Conservation (phyloP, 1,284 basidiomycete genomes). For the Puccinia sorghi region DNA sequence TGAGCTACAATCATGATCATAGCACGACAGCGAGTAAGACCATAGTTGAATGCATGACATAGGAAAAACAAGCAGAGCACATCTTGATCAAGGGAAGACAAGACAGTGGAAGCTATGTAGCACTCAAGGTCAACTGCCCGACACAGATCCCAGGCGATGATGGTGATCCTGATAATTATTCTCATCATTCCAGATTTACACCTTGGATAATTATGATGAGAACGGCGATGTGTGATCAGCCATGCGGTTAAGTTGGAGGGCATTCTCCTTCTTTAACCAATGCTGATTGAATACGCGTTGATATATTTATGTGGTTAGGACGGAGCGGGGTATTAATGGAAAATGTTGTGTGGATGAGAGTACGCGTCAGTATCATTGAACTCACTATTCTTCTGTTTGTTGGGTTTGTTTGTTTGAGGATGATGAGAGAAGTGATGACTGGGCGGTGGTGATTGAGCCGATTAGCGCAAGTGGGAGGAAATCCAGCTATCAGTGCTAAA, state of each 20-base stretch:
- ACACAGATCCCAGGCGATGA: neutral
- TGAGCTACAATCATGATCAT: neutral
- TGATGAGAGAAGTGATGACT: conserved; percentile 21
- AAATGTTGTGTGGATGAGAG: neutral
- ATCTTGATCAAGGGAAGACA: too few species aligned
- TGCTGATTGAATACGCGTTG: conserved; percentile 3
- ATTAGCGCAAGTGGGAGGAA: conserved; percentile 7
- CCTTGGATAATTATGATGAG: conserved; percentile 10
- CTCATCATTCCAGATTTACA: conserved; percentile 17
- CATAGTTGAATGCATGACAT: too few species aligned
- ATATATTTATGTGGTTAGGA: conserved; percentile 25
- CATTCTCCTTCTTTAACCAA: neutral
- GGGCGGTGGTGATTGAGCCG: conserved; percentile 10
- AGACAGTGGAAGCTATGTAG: too few species aligned
- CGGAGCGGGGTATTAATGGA: neutral
- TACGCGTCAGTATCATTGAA: conserved; percentile 5
- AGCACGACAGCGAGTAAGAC: too few species aligned
- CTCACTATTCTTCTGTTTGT: conserved; percentile 10
- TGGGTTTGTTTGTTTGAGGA: neutral
- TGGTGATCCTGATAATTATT: conserved; percentile 8
- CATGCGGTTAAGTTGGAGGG: conserved; percentile 14
- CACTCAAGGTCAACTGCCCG: neutral
- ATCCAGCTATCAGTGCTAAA: neutral
- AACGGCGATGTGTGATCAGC: neutral
- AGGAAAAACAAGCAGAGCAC: too few species aligned